Base-by-base conservation (phyloP, 495 filamentous ascomycete genomes). In the Rusavskia elegans region DNA sequence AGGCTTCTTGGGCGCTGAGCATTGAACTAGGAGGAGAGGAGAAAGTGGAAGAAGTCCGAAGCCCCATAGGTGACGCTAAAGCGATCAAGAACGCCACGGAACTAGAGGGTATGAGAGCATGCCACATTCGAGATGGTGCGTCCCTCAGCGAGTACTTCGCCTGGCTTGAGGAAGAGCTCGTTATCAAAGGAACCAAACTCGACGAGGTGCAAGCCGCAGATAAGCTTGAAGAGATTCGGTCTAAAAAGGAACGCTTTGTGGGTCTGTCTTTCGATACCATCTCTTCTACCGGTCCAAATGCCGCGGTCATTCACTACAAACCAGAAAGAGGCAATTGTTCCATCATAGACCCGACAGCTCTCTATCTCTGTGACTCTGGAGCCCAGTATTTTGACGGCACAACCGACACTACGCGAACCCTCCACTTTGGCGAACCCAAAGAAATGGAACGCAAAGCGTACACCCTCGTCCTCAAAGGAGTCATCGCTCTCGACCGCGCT, bases 301-400 rank as follows among this genome's bases (percentile, higher is more conserved):
- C 89, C 35, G 93, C 93, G 2, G 80, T 99, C 17, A 97, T 99
- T 45, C 93, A 99, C 65, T 99, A 99, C 70, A 90, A 88, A 60
- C 93, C 93, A 0, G 85, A 95, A 59, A 76, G 75, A 49, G 87
- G 86, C 49, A 79, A 71, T 55, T 97, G 93, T 67, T 74, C 87
- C 37, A 73, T 76, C 39, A 86, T 99, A 57, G 89, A 99, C 57
- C 88, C 89, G 6, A 80, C 80, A 21, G 80, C 80, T 16, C 79
- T 99, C 52, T 99, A 97, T 61, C 80, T 99, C 37, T 99, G 93
- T 62, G 93, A 99, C 64, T 97, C 92, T 21, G 93, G 93, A 25
- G 90, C 83, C 20, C 93, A 99, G 65, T 99, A 89, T 57, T 72
- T 83, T 13, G 93, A 99, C 66, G 93, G 93, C 49, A 99, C 93